A percentile compares a stretch with the other conserved stretches of the same genome.
Conservation (phyloP, 148 eudicot genomes). For the Heliosperma pusillum region DNA sequence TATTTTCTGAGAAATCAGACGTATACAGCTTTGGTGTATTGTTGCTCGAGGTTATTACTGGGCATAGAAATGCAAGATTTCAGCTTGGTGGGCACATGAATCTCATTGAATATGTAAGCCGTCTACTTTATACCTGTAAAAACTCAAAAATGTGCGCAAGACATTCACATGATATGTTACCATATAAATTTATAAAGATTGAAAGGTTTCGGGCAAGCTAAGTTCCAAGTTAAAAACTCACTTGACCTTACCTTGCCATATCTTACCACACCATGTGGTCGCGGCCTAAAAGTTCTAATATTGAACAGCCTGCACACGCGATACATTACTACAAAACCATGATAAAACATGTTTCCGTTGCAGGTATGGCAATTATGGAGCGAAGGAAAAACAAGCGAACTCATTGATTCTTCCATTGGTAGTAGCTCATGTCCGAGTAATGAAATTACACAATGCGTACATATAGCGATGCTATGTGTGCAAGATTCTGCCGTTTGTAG, state of each 20-base stretch:
- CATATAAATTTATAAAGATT: background rate
- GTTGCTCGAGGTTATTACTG: conserved; percentile 58
- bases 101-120: conserved; percentile 60
- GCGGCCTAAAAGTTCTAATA: no score
- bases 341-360: background rate
- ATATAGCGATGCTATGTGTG: conserved; percentile 59
- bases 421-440: conserved; percentile 26
- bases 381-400: conserved; percentile 39
- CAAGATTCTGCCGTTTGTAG: conserved; percentile 47
- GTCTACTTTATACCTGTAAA: background rate
- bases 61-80: conserved; percentile 50
- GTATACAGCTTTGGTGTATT: conserved; percentile 76
- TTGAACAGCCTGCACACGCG: background rate
- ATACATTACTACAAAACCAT: background rate
- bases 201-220: background rate
- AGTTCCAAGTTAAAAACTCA: background rate
- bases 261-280: background rate
- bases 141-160: background rate
- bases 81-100: conserved; percentile 39
- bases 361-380: conserved; percentile 66
- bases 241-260: background rate
- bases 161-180: background rate
- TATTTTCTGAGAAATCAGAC: conserved; percentile 69
- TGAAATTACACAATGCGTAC: conserved; percentile 53
- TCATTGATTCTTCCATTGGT: conserved; percentile 40